These are phyloP conservation scores for Fusarium sp. DNA, from an alignment of 2,329 filamentous ascomycete genomes.

Conservation along the genomic window DNA sequence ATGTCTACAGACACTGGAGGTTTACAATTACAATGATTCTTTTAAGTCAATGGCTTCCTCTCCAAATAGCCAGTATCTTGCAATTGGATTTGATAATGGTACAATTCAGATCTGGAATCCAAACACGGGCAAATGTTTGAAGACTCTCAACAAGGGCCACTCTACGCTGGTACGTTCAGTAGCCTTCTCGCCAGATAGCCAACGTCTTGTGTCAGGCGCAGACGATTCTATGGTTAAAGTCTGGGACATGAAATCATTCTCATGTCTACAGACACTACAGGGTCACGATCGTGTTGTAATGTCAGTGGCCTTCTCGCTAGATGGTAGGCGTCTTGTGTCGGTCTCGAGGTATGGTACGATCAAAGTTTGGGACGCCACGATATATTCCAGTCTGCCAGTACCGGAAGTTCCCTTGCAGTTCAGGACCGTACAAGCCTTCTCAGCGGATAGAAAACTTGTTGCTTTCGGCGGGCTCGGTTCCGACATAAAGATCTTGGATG, in stretches of 20 bases:
- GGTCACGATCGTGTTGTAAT: accelerated
- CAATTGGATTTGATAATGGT: accelerated
- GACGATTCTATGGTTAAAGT: accelerated
- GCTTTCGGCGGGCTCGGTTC: accelerated
- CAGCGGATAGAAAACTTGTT: not conserved
- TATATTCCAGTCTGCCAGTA: accelerated
- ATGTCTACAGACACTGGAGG: accelerated
- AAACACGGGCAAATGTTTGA: not conserved
- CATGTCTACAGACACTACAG: not conserved
- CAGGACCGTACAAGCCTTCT: not conserved
- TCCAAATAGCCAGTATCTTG: too few relatives aligned
- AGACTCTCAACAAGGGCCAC: not conserved
- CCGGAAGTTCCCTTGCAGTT: accelerated
- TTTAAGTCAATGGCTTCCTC: accelerated
- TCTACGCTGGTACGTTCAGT: accelerated
- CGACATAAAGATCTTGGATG: accelerated
- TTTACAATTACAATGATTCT: accelerated
- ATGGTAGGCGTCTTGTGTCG: accelerated
- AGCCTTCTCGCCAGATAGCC: accelerated
- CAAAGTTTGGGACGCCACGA: accelerated
- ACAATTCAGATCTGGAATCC: not conserved
- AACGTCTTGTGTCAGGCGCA: not conserved
- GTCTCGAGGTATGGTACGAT: accelerated
- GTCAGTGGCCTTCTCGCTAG: not conserved
- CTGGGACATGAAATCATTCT: not conserved